Evolutionary conservation across 208 protist genomes (phyloP).

Genomic region (Phytomonas sp.): DNA sequence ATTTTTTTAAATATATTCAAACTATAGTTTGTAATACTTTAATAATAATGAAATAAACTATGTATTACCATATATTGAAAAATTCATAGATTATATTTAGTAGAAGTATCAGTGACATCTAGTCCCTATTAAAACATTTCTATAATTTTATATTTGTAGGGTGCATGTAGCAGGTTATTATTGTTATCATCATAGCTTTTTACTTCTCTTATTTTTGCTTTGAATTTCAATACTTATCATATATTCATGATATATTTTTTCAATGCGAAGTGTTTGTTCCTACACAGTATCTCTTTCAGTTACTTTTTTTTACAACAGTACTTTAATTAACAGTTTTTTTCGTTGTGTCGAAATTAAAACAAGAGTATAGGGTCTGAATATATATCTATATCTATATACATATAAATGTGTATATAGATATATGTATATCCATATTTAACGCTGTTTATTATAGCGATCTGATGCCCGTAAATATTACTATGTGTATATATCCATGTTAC

Average conservation of each 20-base stretch:
- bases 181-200: slow-evolving; percentile 11
- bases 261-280: no score
- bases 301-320: not conserved
- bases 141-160: not conserved
- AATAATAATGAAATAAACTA: not conserved
- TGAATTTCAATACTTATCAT: not conserved
- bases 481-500: no score
- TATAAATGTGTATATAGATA: slow-evolving; percentile 16
- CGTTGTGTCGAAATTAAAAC: slow-evolving; percentile 10
- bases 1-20: slow-evolving; percentile 16
- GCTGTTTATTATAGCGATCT: no score
- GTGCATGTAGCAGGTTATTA: not conserved
- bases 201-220: slow-evolving; percentile 12
- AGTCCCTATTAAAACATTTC: not conserved
- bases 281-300: not conserved
- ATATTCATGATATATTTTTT: not conserved
- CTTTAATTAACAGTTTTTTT: not conserved
- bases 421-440: slow-evolving; percentile 13
- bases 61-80: slow-evolving; percentile 8
- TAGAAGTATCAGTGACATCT: slow-evolving; percentile 5
- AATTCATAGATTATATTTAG: slow-evolving; percentile 13
- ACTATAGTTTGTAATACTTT: slow-evolving; percentile 9
- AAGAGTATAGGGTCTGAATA: slow-evolving; percentile 8
- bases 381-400: slow-evolving; percentile 16
- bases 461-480: no score